Evolutionary conservation across 2,329 filamentous ascomycete species (phyloP).

Genomic region (Alternaria metachromatica): DNA sequence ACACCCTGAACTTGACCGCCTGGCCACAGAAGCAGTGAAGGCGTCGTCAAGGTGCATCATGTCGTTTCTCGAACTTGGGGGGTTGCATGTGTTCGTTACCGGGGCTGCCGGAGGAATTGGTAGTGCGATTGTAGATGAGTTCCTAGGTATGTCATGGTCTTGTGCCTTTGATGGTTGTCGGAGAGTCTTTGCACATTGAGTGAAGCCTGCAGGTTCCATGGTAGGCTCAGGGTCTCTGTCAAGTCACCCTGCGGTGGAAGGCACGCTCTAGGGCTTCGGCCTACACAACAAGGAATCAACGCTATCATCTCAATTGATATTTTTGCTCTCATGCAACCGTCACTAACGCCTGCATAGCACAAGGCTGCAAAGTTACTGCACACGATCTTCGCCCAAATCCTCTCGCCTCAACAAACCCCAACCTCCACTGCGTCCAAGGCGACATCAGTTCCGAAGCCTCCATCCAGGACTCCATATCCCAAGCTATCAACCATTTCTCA

Average conservation of each 20-base stretch:
- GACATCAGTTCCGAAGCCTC: conserved; percentile 58
- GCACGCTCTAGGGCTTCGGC: background rate
- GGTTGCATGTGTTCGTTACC: conserved; percentile 61
- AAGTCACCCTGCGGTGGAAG: background rate
- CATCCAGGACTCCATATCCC: conserved; percentile 50
- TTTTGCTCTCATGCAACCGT: background rate
- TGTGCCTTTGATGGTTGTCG: background rate
- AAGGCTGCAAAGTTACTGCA: conserved; percentile 62
- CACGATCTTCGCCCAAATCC: conserved; percentile 55
- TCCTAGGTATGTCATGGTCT: conserved; percentile 52
- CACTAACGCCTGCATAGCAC: conserved; percentile 44
- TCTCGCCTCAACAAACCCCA: conserved; percentile 32
- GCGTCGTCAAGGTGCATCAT: conserved; percentile 18
- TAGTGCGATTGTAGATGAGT: conserved; percentile 58
- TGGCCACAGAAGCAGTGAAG: background rate
- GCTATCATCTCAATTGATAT: background rate
- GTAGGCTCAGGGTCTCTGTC: background rate
- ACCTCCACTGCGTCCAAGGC: conserved; percentile 54
- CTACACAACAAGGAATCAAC: background rate
- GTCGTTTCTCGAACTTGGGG: conserved; percentile 58
- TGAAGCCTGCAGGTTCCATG: background rate
- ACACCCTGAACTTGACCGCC: background rate
- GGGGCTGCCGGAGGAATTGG: conserved; percentile 62
- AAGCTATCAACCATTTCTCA: conserved; percentile 55
- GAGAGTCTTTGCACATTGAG: background rate